Conservation (phyloP, 2,329 filamentous ascomycete species). For the Cercospora nicotianae region DNA sequence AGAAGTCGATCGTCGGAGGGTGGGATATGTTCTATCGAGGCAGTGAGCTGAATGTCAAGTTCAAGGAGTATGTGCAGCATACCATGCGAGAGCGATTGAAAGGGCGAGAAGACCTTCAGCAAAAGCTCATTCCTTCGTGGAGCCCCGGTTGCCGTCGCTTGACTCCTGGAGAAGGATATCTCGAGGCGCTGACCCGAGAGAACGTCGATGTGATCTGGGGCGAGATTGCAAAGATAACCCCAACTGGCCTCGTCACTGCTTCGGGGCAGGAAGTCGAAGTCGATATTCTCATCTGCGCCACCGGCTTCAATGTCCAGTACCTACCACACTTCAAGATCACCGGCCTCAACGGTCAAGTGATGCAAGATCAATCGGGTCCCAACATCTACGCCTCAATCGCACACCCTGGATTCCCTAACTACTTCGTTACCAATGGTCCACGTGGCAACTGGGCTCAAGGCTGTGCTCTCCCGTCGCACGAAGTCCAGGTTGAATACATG, state of each 20-base stretch:
- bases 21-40: conserved; percentile 31
- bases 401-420: conserved; percentile 36
- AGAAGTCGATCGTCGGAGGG: conserved; percentile 29
- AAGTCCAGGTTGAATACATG: conserved; percentile 27
- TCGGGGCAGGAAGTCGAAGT: conserved; percentile 27
- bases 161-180: conserved; percentile 50
- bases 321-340: conserved; percentile 38
- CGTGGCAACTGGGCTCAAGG: conserved; percentile 27
- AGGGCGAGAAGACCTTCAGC: conserved; percentile 57
- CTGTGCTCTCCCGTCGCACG: conserved; percentile 23
- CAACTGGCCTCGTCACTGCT: conserved; percentile 28
- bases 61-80: conserved; percentile 24
- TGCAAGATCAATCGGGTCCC: conserved; percentile 30
- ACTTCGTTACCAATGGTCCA: conserved; percentile 35
- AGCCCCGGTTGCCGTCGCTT: conserved; percentile 64
- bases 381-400: conserved; percentile 35
- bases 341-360: conserved; percentile 40
- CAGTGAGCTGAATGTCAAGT: conserved; percentile 19
- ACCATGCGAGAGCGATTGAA: conserved; percentile 55
- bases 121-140: conserved; percentile 62
- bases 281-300: conserved; percentile 32
- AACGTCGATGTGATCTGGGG: conserved; percentile 33
- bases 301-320: conserved; percentile 29
- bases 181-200: conserved; percentile 37
- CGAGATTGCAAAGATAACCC: conserved; percentile 28